phyloP scores from a whole-genome alignment of 2,329 filamentous ascomycete genomes.

The Trichoderma afroharzianum region DNA sequence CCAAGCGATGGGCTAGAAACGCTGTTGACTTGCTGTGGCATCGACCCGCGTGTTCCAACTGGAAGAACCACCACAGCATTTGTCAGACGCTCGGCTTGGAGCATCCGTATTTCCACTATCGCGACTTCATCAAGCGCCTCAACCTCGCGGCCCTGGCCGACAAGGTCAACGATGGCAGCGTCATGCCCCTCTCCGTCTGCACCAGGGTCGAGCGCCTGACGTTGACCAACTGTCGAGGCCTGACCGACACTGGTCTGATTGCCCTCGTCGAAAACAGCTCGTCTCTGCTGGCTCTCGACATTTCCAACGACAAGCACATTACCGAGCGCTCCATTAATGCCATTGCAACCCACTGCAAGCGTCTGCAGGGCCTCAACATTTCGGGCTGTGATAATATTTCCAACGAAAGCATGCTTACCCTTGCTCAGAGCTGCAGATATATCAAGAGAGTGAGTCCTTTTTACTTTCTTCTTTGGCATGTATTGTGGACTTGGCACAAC shows the following conservation, averaged over 20 bases:
- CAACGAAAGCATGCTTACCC: slow-evolving; percentile 75
- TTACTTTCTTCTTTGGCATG: background rate
- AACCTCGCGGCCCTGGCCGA: slow-evolving; percentile 79
- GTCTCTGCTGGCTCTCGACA: slow-evolving; percentile 82
- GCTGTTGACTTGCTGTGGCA: slow-evolving; percentile 94
- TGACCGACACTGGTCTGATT: slow-evolving; percentile 81
- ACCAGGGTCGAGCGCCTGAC: slow-evolving; percentile 90
- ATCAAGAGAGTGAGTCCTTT: slow-evolving; percentile 72
- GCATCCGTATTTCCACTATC: slow-evolving; percentile 82
- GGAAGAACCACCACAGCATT: slow-evolving; percentile 75
- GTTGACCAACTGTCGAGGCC: slow-evolving; percentile 78
- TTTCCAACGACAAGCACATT: slow-evolving; percentile 79
- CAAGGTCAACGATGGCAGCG: slow-evolving; percentile 81
- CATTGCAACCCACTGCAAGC: slow-evolving; percentile 76
- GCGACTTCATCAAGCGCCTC: slow-evolving; percentile 84
- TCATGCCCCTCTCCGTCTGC: slow-evolving; percentile 77
- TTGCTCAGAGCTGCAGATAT: slow-evolving; percentile 79
- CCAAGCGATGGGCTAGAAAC: slow-evolving; percentile 87
- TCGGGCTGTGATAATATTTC: slow-evolving; percentile 81
- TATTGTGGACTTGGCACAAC: background rate
- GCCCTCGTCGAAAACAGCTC: slow-evolving; percentile 74
- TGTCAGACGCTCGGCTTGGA: slow-evolving; percentile 70
- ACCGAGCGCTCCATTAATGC: slow-evolving; percentile 76
- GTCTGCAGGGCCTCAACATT: slow-evolving; percentile 89
- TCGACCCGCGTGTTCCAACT: slow-evolving; percentile 83